A percentile compares a stretch with the other conserved stretches of the same genome.
These are phyloP conservation scores for Phaffomyces antillensis DNA, from an alignment of 805 yeast species.

Conservation along the genomic window DNA sequence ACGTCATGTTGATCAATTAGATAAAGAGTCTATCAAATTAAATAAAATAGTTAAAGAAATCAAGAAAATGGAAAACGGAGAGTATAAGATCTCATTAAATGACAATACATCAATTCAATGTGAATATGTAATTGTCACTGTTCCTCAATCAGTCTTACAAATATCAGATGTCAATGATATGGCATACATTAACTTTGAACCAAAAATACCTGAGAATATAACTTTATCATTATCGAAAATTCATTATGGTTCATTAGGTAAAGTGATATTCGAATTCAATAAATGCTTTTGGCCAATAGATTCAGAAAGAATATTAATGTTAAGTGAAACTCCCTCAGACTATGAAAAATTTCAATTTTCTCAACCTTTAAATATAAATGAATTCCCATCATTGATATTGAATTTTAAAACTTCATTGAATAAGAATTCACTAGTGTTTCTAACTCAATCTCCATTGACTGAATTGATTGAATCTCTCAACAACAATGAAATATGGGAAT, in stretches of 20 bases:
- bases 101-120: constrained; percentile 29
- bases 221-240: constrained; percentile 37
- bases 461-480: constrained; percentile 39
- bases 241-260: constrained; percentile 65
- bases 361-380: constrained; percentile 37
- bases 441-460: constrained; percentile 71
- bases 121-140: constrained; percentile 62
- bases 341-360: constrained; percentile 11
- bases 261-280: constrained; percentile 63
- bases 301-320: constrained; percentile 40
- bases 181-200: constrained; percentile 43
- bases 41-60: constrained; percentile 37
- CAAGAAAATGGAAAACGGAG: constrained; percentile 23
- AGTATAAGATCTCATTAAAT: constrained; percentile 21
- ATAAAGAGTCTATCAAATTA: constrained; percentile 31
- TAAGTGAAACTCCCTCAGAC: constrained; percentile 31
- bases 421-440: constrained; percentile 50
- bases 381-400: constrained; percentile 54
- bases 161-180: constrained; percentile 31
- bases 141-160: constrained; percentile 68
- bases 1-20: constrained; percentile 34
- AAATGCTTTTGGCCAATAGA: constrained; percentile 51
- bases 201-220: constrained; percentile 44
- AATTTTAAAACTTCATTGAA: constrained; percentile 46
- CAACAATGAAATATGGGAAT: constrained; percentile 49